Conservation (phyloP, 192 early-diverging fungal species). For the Funneliformis geosporum region DNA sequence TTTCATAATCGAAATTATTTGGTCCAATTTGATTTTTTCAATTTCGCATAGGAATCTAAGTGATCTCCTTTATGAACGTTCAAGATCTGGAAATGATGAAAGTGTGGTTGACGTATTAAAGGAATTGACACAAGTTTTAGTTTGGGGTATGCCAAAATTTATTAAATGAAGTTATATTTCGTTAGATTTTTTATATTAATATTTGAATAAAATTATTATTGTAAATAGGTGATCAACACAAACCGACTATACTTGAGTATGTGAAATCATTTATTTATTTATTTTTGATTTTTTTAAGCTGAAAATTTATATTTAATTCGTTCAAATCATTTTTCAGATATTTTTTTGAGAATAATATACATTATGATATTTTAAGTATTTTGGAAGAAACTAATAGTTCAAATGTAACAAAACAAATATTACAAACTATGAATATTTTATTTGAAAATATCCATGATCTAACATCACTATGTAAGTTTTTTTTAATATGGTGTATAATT, state of each 20-base stretch:
- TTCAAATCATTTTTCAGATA: slow-evolving; percentile 28
- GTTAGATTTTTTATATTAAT: neutral
- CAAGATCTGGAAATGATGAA: slow-evolving; percentile 36
- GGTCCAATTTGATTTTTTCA: neutral
- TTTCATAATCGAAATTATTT: neutral
- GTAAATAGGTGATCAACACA: slow-evolving; percentile 17
- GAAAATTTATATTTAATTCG: neutral
- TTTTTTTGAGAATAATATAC: slow-evolving; percentile 46
- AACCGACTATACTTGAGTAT: slow-evolving; percentile 7
- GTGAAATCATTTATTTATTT: neutral
- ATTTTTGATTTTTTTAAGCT: neutral
- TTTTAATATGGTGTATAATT: neutral
- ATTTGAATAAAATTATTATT: neutral
- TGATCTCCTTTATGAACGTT: neutral
- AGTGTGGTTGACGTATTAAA: slow-evolving; percentile 38
- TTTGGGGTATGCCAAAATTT: slow-evolving; percentile 43
- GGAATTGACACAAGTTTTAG: slow-evolving; percentile 47
- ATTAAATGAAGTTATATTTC: slow-evolving; percentile 20
- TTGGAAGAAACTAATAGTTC: slow-evolving; percentile 36
- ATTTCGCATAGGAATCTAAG: neutral
- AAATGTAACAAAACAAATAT: slow-evolving; percentile 43
- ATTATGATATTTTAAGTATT: slow-evolving; percentile 41
- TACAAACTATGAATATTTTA: slow-evolving; percentile 59
- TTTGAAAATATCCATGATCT: slow-evolving; percentile 51
- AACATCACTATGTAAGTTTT: slow-evolving; percentile 46